These are phyloP conservation scores for Populus hybrid DNA, from an alignment of 441 rosid genomes.

Conservation along the genomic window DNA sequence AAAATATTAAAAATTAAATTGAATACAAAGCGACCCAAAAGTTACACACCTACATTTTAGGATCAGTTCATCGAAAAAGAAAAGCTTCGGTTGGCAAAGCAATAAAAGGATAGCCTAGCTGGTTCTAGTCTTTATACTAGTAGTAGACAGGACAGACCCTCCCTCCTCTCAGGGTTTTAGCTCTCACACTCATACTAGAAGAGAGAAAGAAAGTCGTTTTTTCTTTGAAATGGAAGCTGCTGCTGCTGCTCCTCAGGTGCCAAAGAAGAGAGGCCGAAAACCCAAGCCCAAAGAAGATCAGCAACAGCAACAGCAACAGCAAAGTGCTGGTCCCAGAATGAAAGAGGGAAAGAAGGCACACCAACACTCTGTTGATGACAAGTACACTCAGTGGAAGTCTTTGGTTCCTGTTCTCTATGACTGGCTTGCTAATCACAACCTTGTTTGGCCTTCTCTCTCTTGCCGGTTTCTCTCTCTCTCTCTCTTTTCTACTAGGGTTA, in stretches of 20 bases:
- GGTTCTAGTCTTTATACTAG: neutral
- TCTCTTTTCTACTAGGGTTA: constrained; percentile 18
- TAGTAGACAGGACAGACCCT: neutral
- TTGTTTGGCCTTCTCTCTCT: constrained; percentile 99
- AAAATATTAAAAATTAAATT: too few relatives aligned
- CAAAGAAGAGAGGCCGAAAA: constrained; percentile 86
- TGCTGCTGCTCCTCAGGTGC: constrained; percentile 27
- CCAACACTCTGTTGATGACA: constrained; percentile 67
- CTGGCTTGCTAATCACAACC: constrained; percentile 98
- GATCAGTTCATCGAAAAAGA: too few relatives aligned
- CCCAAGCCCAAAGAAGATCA: constrained; percentile 80
- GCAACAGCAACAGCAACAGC: constrained; percentile 13
- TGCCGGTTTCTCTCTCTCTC: constrained; percentile 55
- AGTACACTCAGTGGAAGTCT: constrained; percentile 92
- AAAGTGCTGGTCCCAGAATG: constrained; percentile 28
- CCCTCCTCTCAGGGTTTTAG: neutral
- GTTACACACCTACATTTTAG: too few relatives aligned
- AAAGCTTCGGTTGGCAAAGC: too few relatives aligned
- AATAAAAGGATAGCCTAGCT: too few relatives aligned
- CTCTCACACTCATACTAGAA: neutral
- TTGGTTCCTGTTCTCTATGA: constrained; percentile 97
- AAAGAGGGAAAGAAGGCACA: constrained; percentile 43
- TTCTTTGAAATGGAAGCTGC: constrained; percentile 33
- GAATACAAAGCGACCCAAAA: too few relatives aligned
- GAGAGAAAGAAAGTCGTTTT: neutral